Percentiles rank a stretch among this genome's conserved stretches.
These are phyloP conservation scores for Blastobotrys buckinghamii DNA, from an alignment of 1,139 yeast genomes.

Conservation along the genomic window DNA sequence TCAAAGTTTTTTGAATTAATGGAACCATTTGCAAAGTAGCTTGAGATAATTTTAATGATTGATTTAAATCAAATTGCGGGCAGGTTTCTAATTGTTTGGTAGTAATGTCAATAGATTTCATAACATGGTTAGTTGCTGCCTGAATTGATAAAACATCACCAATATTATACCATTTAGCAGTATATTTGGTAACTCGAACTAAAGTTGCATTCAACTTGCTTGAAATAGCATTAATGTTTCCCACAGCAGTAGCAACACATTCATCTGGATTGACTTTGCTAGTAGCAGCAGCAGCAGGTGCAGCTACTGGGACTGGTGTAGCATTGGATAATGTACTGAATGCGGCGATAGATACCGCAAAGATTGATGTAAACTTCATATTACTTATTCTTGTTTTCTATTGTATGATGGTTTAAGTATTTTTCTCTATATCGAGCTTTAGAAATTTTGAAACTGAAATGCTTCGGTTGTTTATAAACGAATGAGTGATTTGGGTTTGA, in stretches of 20 bases:
- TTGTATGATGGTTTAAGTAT: too few relatives aligned
- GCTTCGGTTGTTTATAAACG: too few relatives aligned
- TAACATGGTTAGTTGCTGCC: slow-evolving; percentile 11
- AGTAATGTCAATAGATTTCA: slow-evolving; percentile 12
- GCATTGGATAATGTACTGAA: background rate
- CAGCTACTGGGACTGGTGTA: background rate
- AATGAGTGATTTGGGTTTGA: too few relatives aligned
- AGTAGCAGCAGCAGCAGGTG: too few relatives aligned
- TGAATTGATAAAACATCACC: slow-evolving; percentile 17
- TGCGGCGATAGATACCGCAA: background rate
- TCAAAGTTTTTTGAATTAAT: slow-evolving; percentile 14
- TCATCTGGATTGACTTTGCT: background rate
- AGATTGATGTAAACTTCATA: background rate
- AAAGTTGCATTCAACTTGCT: slow-evolving; percentile 3
- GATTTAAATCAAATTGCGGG: slow-evolving; percentile 10
- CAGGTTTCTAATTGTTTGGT: slow-evolving; percentile 10
- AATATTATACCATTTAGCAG: slow-evolving; percentile 15
- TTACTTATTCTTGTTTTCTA: too few relatives aligned
- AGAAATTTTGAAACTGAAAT: too few relatives aligned
- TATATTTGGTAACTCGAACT: background rate
- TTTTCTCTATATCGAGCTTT: too few relatives aligned
- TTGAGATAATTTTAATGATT: slow-evolving; percentile 13
- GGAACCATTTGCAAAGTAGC: slow-evolving; percentile 16
- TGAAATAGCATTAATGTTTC: slow-evolving; percentile 2
- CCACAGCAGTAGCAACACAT: slow-evolving; percentile 3